These are phyloP conservation scores for Russula sp. DNA, from an alignment of 768 basidiomycete species.

Conservation along the genomic window DNA sequence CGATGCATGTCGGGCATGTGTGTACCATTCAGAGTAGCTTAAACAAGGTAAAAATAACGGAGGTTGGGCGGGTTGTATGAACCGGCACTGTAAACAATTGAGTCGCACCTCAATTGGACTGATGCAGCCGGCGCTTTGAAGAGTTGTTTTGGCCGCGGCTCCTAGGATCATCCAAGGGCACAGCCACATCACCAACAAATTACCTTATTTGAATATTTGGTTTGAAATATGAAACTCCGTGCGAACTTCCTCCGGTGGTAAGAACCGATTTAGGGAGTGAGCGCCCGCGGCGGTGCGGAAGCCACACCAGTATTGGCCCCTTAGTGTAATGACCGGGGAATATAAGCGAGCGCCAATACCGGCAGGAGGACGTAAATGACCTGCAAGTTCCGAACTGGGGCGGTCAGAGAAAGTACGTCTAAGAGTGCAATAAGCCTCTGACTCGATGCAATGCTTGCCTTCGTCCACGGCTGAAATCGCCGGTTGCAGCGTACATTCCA, in stretches of 20 bases:
- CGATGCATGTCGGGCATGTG: neutral
- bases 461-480: neutral
- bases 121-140: neutral
- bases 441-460: neutral
- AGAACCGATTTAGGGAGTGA: slow-evolving; percentile 5
- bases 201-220: neutral
- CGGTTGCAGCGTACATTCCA: slow-evolving; percentile 1
- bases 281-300: neutral
- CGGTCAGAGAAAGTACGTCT: neutral
- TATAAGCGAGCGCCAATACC: neutral
- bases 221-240: neutral
- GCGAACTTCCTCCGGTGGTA: slow-evolving; percentile 9
- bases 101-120: neutral
- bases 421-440: neutral
- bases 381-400: neutral
- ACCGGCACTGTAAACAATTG: neutral
- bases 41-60: slow-evolving; percentile 4
- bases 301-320: neutral
- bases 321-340: neutral
- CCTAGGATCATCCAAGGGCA: neutral
- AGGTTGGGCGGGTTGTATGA: neutral
- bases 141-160: neutral
- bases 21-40: neutral
- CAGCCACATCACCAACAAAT: slow-evolving; percentile 16
- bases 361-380: neutral